Percentiles rank a stretch among this genome's conserved stretches.
These are phyloP conservation scores for Helichrysum umbraculigerum DNA, from an alignment of 129 eudicot species.

Conservation along the genomic window DNA sequence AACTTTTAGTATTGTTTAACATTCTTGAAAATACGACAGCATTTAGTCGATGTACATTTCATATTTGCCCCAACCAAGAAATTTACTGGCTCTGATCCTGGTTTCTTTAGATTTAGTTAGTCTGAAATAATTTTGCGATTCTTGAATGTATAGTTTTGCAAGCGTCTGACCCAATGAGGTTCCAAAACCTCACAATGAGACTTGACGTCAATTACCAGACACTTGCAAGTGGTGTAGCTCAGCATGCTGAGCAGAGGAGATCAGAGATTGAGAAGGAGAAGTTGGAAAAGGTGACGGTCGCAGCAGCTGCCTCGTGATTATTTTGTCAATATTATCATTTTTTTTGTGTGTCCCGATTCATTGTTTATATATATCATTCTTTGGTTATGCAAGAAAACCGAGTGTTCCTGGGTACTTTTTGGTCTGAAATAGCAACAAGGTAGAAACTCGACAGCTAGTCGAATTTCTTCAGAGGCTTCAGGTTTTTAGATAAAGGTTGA, in stretches of 20 bases:
- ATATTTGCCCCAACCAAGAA: not conserved
- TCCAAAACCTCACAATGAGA: constrained; percentile 72
- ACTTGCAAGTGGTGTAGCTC: constrained; percentile 78
- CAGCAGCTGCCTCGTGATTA: constrained; percentile 47
- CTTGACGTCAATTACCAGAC: constrained; percentile 80
- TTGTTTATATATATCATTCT: not conserved
- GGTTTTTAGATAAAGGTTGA: not conserved
- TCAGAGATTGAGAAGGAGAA: constrained; percentile 73
- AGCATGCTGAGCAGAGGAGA: constrained; percentile 85
- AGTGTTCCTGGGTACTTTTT: not conserved
- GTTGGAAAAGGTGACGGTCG: constrained; percentile 44
- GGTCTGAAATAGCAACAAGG: not conserved
- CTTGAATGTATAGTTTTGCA: constrained; percentile 54
- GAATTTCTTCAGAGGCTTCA: not conserved
- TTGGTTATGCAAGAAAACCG: not conserved
- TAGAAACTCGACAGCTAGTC: not conserved
- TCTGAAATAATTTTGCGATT: not conserved
- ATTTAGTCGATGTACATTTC: not conserved
- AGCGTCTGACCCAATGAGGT: constrained; percentile 71
- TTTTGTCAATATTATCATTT: not conserved
- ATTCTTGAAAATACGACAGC: not conserved
- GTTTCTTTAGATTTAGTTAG: not conserved
- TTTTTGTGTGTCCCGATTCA: constrained; percentile 7
- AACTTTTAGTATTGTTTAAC: not conserved
- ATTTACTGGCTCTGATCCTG: not conserved